A percentile compares a stretch with the other conserved stretches of the same genome.
These are phyloP conservation scores for Capronia coronata DNA, from an alignment of 2,329 filamentous ascomycete species.

Conservation along the genomic window DNA sequence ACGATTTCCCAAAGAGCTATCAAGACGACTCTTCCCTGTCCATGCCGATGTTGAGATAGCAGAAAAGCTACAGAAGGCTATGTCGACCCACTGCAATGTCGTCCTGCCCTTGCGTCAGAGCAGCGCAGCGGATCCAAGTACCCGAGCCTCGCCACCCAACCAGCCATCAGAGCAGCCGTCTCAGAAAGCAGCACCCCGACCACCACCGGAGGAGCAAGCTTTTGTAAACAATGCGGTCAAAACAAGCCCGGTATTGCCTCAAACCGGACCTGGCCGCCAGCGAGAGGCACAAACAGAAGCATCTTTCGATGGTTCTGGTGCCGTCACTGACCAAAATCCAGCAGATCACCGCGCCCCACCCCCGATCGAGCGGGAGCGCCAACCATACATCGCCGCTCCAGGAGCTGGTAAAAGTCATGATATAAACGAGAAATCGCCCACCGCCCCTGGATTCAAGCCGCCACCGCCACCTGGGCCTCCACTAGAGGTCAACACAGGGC, in stretches of 20 bases:
- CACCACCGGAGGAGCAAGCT: conserved; percentile 12
- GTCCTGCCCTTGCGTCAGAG: conserved; percentile 36
- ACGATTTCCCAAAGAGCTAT: conserved; percentile 71
- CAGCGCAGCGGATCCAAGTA: conserved; percentile 33
- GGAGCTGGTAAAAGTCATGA: conserved; percentile 54
- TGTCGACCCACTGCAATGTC: conserved; percentile 49
- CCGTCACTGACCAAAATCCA: conserved; percentile 37
- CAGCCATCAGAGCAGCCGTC: conserved; percentile 18
- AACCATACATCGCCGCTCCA: conserved; percentile 57
- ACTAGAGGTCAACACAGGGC: conserved; percentile 10
- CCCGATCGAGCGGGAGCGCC: conserved; percentile 59
- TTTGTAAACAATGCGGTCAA: background rate
- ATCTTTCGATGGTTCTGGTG: conserved; percentile 1
- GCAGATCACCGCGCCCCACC: conserved; percentile 39
- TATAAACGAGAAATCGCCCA: conserved; percentile 27
- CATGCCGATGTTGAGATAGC: conserved; percentile 51
- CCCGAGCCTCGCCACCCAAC: conserved; percentile 18
- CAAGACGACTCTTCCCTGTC: conserved; percentile 63
- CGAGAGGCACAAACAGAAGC: conserved; percentile 14
- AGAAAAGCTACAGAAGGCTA: conserved; percentile 54
- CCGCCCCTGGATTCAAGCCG: conserved; percentile 7
- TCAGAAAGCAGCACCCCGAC: conserved; percentile 25
- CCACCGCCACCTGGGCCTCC: conserved; percentile 9
- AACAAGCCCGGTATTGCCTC: conserved; percentile 24
- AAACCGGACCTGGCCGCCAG: conserved; percentile 35